Percentiles rank a stretch among this genome's conserved stretches.
phyloP scores from a whole-genome alignment of 306 rosid species.

The Quercus robur region DNA sequence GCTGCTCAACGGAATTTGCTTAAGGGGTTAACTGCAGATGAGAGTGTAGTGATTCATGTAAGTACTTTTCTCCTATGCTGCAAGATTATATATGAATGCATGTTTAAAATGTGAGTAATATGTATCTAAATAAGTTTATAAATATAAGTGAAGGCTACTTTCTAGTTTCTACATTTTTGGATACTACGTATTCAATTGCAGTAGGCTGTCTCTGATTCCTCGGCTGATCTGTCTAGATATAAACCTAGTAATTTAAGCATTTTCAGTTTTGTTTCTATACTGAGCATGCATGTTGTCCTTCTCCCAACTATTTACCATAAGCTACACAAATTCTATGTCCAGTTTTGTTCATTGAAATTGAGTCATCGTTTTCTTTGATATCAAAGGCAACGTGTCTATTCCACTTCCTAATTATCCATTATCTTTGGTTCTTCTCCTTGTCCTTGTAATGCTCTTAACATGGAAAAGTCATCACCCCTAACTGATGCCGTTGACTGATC shows the following conservation, averaged over 20 bases:
- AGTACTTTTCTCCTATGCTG: slow-evolving; percentile 28
- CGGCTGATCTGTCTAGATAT: not conserved
- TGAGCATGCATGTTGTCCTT: not conserved
- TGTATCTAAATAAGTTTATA: not conserved
- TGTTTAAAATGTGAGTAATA: not conserved
- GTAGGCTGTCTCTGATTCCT: not conserved
- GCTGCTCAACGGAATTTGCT: slow-evolving; percentile 58
- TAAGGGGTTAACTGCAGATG: slow-evolving; percentile 93
- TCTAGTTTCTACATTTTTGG: not conserved
- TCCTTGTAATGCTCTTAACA: not conserved
- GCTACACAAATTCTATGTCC: not conserved
- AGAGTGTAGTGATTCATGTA: slow-evolving; percentile 80
- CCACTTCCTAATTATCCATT: not conserved
- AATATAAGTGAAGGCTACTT: not conserved
- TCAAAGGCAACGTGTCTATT: not conserved
- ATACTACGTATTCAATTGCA: not conserved
- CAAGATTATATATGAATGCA: not conserved
- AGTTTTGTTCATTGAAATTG: not conserved
- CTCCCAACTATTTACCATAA: not conserved
- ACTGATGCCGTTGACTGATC: not conserved
- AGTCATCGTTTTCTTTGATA: not conserved
- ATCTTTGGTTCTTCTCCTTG: not conserved
- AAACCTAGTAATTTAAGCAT: not conserved
- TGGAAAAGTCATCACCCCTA: not conserved
- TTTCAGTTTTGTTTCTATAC: not conserved